Evolutionary conservation across 2,329 filamentous ascomycete genomes (phyloP).

Genomic region (Epicoccum nigrum): DNA sequence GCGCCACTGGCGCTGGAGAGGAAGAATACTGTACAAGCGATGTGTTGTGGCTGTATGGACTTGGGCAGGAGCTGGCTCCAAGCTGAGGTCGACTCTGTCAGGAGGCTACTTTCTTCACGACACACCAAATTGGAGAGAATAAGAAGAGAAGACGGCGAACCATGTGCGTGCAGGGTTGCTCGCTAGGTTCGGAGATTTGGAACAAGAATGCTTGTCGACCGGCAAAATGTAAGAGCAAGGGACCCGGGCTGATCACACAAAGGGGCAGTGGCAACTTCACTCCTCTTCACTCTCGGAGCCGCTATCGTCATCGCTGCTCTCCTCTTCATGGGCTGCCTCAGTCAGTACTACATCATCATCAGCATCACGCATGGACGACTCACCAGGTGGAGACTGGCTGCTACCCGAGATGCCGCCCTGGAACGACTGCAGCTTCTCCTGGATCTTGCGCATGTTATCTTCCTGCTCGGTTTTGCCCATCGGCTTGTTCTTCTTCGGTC

Average conservation of each 20-base stretch:
- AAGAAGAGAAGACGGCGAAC: not conserved
- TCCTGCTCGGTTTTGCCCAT: slow-evolving; percentile 77
- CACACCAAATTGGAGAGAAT: not conserved
- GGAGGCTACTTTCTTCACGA: not conserved
- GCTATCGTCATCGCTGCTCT: slow-evolving; percentile 59
- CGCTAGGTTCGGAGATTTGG: not conserved
- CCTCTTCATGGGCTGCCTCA: slow-evolving; percentile 49
- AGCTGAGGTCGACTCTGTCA: not conserved
- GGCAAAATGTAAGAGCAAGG: not conserved
- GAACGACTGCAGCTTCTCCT: slow-evolving; percentile 60
- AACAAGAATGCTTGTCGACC: slow-evolving; percentile 6
- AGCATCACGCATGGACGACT: slow-evolving; percentile 28
- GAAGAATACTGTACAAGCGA: slow-evolving; percentile 33
- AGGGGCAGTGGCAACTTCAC: slow-evolving; percentile 28
- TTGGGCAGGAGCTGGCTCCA: not conserved
- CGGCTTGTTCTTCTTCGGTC: slow-evolving; percentile 76
- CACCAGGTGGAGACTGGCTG: slow-evolving; percentile 53
- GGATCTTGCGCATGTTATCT: slow-evolving; percentile 67
- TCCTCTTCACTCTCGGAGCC: slow-evolving; percentile 61
- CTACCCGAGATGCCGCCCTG: slow-evolving; percentile 50
- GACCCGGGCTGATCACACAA: not conserved
- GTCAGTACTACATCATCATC: slow-evolving; percentile 23
- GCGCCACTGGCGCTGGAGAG: not conserved
- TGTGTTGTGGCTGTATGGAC: slow-evolving; percentile 1
- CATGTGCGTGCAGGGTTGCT: not conserved